A percentile compares a stretch with the other conserved stretches of the same genome.
phyloP scores from a whole-genome alignment of 768 basidiomycete genomes.

The Rhodotorula graminis region DNA sequence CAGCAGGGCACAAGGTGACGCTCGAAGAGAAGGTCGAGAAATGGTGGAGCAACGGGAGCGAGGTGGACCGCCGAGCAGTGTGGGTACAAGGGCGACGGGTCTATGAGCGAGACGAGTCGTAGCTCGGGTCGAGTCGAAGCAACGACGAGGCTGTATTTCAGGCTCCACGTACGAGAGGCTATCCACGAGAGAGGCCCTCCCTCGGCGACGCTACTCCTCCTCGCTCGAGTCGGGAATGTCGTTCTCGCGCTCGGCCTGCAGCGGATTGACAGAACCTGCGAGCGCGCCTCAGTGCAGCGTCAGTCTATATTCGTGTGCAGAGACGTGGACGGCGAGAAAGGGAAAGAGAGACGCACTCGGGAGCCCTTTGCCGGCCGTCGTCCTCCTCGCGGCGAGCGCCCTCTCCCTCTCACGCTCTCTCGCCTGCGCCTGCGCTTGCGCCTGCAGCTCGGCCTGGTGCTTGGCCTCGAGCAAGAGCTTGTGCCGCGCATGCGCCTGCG shows the following conservation, averaged over 20 bases:
- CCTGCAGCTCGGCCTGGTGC: background rate
- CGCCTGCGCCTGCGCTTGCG: background rate
- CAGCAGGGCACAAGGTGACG: background rate
- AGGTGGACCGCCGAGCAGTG: constrained; percentile 60
- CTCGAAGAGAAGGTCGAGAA: constrained; percentile 51
- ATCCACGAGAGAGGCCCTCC: no score
- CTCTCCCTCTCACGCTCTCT: background rate
- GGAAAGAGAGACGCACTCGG: background rate
- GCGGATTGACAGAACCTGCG: background rate
- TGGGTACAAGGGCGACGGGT: constrained; percentile 56
- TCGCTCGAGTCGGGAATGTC: constrained; percentile 14
- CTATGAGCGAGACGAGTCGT: background rate
- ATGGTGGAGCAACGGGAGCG: constrained; percentile 83
- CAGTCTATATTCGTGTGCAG: background rate
- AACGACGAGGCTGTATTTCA: no score
- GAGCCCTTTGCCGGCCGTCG: background rate
- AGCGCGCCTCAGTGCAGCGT: background rate
- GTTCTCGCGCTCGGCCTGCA: background rate
- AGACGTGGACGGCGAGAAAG: background rate
- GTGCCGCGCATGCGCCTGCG: background rate
- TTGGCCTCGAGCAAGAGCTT: background rate
- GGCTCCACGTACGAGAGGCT: no score
- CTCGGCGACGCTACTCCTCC: background rate
- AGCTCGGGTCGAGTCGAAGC: no score
- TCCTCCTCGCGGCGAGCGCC: background rate